These are phyloP conservation scores for Leccinum variabile DNA, from an alignment of 1,284 basidiomycete species.

Conservation along the genomic window DNA sequence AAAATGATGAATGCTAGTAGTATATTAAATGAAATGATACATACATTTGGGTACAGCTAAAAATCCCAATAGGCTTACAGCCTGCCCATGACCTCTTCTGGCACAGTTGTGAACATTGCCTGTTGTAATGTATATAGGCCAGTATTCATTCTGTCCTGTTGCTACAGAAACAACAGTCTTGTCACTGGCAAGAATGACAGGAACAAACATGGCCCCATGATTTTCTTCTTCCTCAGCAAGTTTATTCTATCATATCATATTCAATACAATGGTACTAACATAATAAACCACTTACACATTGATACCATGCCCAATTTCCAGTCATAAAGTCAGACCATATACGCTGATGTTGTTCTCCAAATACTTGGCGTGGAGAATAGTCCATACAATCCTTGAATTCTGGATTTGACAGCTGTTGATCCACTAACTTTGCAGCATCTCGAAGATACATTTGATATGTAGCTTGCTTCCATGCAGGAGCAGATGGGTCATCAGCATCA, in stretches of 20 bases:
- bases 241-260: background rate
- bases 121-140: background rate
- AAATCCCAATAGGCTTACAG: background rate
- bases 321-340: background rate
- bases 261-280: background rate
- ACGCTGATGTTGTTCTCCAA: background rate
- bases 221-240: background rate
- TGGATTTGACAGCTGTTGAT: background rate
- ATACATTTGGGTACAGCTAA: background rate
- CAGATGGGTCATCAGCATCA: background rate
- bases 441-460: background rate
- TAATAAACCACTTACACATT: background rate
- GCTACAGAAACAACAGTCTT: constrained; percentile 8
- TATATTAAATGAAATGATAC: background rate
- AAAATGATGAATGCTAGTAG: background rate
- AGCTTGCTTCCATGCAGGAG: background rate
- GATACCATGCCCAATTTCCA: background rate
- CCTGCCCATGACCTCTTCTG: background rate
- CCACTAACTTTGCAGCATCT: background rate
- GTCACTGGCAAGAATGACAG: constrained; percentile 5
- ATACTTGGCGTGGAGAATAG: background rate
- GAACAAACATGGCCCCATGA: constrained; percentile 3
- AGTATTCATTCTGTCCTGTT: constrained; percentile 3
- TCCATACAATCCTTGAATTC: background rate
- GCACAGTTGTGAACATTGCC: background rate